Evolutionary conservation across 2,329 filamentous ascomycete species (phyloP), one percentile per base, ranked within the genome.

Genomic region (Ceratocystis harringtonii): DNA sequence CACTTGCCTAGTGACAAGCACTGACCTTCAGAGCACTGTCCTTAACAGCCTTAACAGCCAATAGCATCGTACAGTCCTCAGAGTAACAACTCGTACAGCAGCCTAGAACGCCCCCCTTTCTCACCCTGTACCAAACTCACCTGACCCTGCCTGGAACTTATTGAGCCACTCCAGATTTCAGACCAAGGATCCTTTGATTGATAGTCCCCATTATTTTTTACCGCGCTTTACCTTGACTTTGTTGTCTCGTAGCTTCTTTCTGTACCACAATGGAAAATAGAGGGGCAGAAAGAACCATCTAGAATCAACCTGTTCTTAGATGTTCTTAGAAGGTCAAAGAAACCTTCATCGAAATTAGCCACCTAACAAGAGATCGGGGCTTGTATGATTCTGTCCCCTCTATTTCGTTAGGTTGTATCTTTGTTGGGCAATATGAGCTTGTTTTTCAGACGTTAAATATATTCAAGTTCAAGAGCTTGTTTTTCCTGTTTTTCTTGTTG

Each of bases 261-360:
- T 62, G 32, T 45, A 43, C 43, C 5, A 62, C 28, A 6, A 41
- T n/a, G n/a, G 22, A 12, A 61, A 22, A 61, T 41, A 22, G 36
- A 43, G 60, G 30, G 60, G n/a, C 32, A 44, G 43, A 43, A 62
- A 44, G 43, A 43, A 62, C 28, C 43, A 62, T 62, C 60, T 62
- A 62, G 36, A 43, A 62, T 43, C 60, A 62, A 25, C 10, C 36
- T 30, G 60, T 43, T 62, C 36, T 43, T 22, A 2, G 36, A 62
- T 8, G 19, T 6, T 6, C 12, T 7, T 22, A 43, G 22, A 57
- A 17, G 19, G 52, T 22, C 36, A 12, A 41, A 15, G 36, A 41
- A 41, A 10, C 36, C 12, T 4, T 12, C 36, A 41, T 41, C 36
- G 36, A 41, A 12, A 10, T 41, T 41, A 10, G 10, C 36, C 36